Evolutionary conservation across 345 rosid genomes (phyloP).

Genomic region (Reutealis trisperma): DNA sequence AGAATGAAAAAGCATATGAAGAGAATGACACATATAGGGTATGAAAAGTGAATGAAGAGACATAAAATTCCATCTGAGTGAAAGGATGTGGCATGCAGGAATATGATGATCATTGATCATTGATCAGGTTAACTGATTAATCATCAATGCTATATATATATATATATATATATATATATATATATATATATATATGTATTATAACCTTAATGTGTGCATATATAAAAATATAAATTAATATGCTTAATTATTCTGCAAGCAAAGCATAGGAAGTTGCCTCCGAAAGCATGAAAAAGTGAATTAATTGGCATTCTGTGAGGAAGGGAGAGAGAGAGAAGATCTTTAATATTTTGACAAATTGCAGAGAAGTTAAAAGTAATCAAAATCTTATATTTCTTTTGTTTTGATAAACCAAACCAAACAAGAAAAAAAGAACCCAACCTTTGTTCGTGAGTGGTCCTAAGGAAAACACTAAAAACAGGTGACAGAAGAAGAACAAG

Average conservation of each 20-base stretch:
- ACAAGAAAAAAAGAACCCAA: neutral
- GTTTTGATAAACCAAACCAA: slow-evolving; percentile 29
- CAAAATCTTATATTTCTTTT: slow-evolving; percentile 21
- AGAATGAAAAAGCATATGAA: too few species aligned
- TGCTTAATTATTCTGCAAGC: slow-evolving; percentile 19
- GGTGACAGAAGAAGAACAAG: slow-evolving; percentile 35
- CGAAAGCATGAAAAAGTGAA: slow-evolving; percentile 32
- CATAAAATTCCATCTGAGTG: too few species aligned
- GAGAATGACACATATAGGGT: too few species aligned
- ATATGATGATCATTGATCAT: too few species aligned
- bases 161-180: too few species aligned
- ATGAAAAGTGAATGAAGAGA: too few species aligned
- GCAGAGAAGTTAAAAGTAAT: neutral
- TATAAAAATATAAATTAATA: neutral
- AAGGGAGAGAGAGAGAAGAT: neutral
- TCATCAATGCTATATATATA: too few species aligned
- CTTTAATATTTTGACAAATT: slow-evolving; percentile 30
- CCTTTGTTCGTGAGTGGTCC: slow-evolving; percentile 25
- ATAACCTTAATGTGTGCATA: too few species aligned
- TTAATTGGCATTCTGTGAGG: slow-evolving; percentile 7
- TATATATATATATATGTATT: too few species aligned
- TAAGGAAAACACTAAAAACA: slow-evolving; percentile 21
- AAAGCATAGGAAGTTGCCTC: slow-evolving; percentile 31
- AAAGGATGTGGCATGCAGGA: too few species aligned
- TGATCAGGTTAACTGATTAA: neutral